Evolutionary conservation across 371 early-diverging fungal species (phyloP).

Genomic region (Entomophthora muscae): DNA sequence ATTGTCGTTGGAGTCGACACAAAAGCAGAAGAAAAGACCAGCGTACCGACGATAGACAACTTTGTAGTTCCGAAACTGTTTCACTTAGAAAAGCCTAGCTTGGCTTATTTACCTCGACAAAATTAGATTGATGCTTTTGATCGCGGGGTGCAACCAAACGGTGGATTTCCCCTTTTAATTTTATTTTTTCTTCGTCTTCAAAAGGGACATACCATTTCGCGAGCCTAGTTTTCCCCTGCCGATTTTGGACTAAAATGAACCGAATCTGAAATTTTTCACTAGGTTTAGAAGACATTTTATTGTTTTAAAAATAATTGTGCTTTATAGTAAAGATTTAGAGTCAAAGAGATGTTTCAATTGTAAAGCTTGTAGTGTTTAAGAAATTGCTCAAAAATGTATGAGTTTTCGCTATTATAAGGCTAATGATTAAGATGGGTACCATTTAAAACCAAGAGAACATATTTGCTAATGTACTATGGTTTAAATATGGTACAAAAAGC

Average conservation of each 20-base stretch:
- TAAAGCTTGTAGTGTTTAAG: no score
- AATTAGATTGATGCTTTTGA: constrained; percentile 89
- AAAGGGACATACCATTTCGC: constrained; percentile 91
- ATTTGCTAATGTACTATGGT: no score
- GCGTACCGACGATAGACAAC: constrained; percentile 95
- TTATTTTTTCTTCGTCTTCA: constrained; percentile 83
- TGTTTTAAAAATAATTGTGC: no score
- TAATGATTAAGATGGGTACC: no score
- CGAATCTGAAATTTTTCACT: constrained; percentile 75
- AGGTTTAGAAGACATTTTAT: no score
- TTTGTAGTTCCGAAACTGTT: constrained; percentile 83
- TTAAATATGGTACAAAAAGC: no score
- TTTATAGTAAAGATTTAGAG: no score
- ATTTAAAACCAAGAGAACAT: no score
- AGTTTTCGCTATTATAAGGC: no score
- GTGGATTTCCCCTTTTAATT: constrained; percentile 88
- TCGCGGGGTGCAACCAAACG: constrained; percentile 87
- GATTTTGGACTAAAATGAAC: constrained; percentile 92
- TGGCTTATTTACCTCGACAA: constrained; percentile 58
- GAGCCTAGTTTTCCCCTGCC: constrained; percentile 93
- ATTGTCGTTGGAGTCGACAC: constrained; percentile 93
- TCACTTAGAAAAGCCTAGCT: neutral
- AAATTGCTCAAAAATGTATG: no score
- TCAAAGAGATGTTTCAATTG: no score
- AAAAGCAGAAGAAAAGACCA: constrained; percentile 91